Conservation (phyloP, 1,284 basidiomycete species). For the Somion occarium region DNA sequence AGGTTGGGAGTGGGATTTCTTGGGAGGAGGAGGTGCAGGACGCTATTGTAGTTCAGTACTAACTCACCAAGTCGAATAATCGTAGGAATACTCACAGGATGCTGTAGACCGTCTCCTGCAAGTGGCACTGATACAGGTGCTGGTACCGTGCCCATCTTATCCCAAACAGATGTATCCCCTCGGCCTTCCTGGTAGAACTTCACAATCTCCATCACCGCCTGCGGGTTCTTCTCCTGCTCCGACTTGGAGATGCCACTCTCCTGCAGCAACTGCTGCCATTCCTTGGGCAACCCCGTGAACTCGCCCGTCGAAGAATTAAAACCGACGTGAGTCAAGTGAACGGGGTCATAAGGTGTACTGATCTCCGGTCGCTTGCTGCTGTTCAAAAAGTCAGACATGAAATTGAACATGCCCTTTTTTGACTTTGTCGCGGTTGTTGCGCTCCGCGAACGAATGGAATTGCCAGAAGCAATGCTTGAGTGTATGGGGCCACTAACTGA, state of each 20-base stretch:
- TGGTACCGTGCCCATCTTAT: slow-evolving; percentile 64
- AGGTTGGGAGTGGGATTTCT: slow-evolving; percentile 38
- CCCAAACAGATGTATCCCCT: slow-evolving; percentile 64
- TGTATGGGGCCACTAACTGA: slow-evolving; percentile 24
- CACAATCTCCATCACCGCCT: slow-evolving; percentile 98
- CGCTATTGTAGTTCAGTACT: slow-evolving; percentile 31
- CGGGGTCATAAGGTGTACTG: slow-evolving; percentile 98
- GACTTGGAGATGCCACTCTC: slow-evolving; percentile 93
- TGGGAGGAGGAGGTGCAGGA: slow-evolving; percentile 47
- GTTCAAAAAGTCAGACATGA: slow-evolving; percentile 76
- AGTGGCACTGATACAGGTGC: slow-evolving; percentile 20
- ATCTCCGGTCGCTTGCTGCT: slow-evolving; percentile 81
- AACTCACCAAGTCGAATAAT: not conserved
- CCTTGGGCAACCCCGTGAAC: slow-evolving; percentile 95
- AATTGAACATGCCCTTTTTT: slow-evolving; percentile 73
- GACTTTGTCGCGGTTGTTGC: slow-evolving; percentile 56
- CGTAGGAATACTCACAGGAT: slow-evolving; percentile 40
- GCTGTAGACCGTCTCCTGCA: slow-evolving; percentile 38
- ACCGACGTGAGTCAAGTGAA: slow-evolving; percentile 98
- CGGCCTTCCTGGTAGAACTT: slow-evolving; percentile 94
- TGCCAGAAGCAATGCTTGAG: slow-evolving; percentile 18
- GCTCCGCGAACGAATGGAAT: slow-evolving; percentile 53
- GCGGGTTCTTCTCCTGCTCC: slow-evolving; percentile 97
- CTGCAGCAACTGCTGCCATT: slow-evolving; percentile 98
- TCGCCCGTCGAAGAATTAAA: slow-evolving; percentile 99